These are phyloP conservation scores for Brassica balearica DNA, from an alignment of 441 rosid species.

Conservation along the genomic window DNA sequence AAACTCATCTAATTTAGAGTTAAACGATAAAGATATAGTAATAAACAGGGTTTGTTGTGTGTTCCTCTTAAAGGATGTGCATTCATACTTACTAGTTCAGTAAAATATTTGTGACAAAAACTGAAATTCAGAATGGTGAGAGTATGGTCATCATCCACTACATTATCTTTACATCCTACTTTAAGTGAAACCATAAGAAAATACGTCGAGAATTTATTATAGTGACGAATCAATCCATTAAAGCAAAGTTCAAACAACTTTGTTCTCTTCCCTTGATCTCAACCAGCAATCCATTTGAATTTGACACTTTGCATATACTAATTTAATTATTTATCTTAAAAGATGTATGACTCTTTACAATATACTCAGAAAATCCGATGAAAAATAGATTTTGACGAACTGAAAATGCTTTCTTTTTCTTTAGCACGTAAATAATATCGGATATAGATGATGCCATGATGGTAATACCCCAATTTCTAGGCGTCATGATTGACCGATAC, in stretches of 20 bases:
- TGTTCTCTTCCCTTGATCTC: constrained; percentile 22
- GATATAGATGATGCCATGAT: neutral
- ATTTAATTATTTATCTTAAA: neutral
- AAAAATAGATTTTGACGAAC: neutral
- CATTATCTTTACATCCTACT: constrained; percentile 34
- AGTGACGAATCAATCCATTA: constrained; percentile 38
- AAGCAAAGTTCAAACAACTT: constrained; percentile 35
- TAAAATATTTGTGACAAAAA: constrained; percentile 14
- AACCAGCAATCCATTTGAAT: constrained; percentile 20
- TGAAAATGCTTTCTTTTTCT: neutral
- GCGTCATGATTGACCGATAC: neutral
- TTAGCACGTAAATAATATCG: neutral
- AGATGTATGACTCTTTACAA: neutral
- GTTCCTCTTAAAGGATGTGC: constrained; percentile 9
- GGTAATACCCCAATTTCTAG: constrained; percentile 2
- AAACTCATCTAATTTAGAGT: neutral
- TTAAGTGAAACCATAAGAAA: constrained; percentile 26
- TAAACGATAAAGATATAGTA: neutral
- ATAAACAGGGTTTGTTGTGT: neutral
- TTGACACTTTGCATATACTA: neutral
- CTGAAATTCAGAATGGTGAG: constrained; percentile 27
- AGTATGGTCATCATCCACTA: constrained; percentile 42
- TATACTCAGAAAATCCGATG: neutral
- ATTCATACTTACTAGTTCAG: constrained; percentile 7
- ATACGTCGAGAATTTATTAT: constrained; percentile 28